Evolutionary conservation across 1,139 yeast species (phyloP).

Genomic region (Pichiaceae sp.): DNA sequence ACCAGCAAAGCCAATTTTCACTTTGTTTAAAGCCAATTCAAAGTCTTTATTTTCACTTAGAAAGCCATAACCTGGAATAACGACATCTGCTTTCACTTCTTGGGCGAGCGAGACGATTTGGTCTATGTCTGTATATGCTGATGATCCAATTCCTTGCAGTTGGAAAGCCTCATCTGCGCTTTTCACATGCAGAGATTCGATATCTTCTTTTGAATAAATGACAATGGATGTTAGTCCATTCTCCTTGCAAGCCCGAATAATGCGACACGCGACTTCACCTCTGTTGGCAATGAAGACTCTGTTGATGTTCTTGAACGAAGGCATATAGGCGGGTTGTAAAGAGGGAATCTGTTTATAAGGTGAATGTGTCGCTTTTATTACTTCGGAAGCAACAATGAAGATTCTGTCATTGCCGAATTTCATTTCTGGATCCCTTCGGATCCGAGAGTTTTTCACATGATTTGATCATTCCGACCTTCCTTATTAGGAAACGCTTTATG

Average conservation of each 20-base stretch:
- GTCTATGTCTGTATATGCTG: constrained; percentile 36
- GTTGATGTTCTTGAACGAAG: constrained; percentile 11
- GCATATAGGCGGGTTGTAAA: neutral
- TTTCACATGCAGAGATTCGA: constrained; percentile 32
- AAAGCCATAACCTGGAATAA: constrained; percentile 41
- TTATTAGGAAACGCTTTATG: neutral
- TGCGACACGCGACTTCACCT: constrained; percentile 40
- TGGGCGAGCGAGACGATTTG: constrained; percentile 33
- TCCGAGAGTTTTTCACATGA: no score
- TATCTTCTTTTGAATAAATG: constrained; percentile 34
- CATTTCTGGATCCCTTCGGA: no score
- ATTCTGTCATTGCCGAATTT: no score
- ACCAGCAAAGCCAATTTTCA: constrained; percentile 36
- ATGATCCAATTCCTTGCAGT: constrained; percentile 31
- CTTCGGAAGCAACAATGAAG: no score
- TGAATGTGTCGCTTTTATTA: no score
- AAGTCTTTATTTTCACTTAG: constrained; percentile 35
- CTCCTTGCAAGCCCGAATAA: constrained; percentile 30
- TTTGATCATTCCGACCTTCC: neutral
- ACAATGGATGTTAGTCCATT: constrained; percentile 29
- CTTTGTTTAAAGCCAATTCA: constrained; percentile 29
- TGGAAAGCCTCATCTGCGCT: constrained; percentile 28
- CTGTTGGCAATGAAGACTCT: constrained; percentile 35
- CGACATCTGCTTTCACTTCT: constrained; percentile 30
- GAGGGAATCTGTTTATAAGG: no score